Base-by-base conservation (phyloP, 2,329 filamentous ascomycete genomes). In the Pseudogymnoascus sp. region DNA sequence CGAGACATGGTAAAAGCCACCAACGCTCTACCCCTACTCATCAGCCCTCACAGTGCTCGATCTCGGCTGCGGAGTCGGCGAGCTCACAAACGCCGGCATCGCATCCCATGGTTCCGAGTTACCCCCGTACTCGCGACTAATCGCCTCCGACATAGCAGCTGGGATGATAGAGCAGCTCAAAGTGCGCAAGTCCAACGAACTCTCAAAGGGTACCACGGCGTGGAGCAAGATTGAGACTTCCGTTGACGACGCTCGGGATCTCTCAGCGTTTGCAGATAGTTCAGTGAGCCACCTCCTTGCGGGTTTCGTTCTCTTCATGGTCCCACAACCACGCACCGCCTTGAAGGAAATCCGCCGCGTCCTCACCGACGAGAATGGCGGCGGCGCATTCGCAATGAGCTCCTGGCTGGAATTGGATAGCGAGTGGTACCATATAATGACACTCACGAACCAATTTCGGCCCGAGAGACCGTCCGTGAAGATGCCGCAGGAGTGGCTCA, bases 361-460 rank as follows among this genome's bases (percentile, higher is more conserved):
- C 14, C 43, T 50, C 43, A 50, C 43, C n/a, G 22, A 11, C 30
- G 43, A 50, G 43, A 50, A 50, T 16, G 43, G 25, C 18, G 59
- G 30, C 2, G 61, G 43, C 2, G 39, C 54, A 30, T 33, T 63
- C n/a, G n/a, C 57, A n/a, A 22, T 54, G 30, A 62, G 57, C 20
- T 60, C 61, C 1, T 60, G 57, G 61, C 8, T 47, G 14, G 14
- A 47, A 7, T 8, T 22, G 38, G 57, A 50, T 9, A 60, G 57
- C 6, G 38, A 61, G 11, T 61, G 59, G 61, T 16, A 18, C 2
- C 58, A 62, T 8, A 36, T 62, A 5, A 60, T 61, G 33, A 30
- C n/a, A 6, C 39, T 61, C 4, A 33, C 50, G 7, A 25, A 18
- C 25, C 47, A 57, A 4, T 37, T 62, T 20, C 35, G 58, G 0